Evolutionary conservation across 345 rosid genomes (phyloP), one percentile per base, ranked within the genome.

Genomic region (Kernera saxatilis): DNA sequence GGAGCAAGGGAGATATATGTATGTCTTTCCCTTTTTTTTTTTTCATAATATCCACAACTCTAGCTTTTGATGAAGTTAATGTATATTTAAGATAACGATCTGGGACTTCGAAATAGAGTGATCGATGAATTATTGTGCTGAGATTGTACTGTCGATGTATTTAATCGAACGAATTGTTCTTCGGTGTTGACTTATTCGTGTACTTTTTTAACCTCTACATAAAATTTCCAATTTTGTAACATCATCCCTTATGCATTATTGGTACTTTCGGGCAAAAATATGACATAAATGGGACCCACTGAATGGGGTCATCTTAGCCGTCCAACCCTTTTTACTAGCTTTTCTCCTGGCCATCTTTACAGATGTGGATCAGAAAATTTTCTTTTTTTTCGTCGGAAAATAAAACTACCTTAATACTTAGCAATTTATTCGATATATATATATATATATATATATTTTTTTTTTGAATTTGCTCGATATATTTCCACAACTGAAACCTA

Each of bases 271-370:
- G 51, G 37, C 33, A 48, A 39, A 73, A 36, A 27, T 9, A 45
- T 45, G n/a, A 55, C 29, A 44, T 8, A 1, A 48, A 19, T 54
- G 29, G 71, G 61, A 66, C 67, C 65, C 35, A 21, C 18, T 8
- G 27, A 4, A 17, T 35, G 57, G 64, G 30, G 58, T 56, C 33
- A 35, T 45, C 41, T 55, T 46, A 39, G 67, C 72, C 77, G 53
- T 56, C 77, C 77, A 65, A 36, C 26, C 43, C 25, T 27, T 35
- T 43, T 66, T 48, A 66, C 36, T 60, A 49, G 67, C 67, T 73
- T 73, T 73, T 57, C 52, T 37, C 61, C 67, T 66, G 72, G 44
- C 53, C 29, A 55, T 49, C 72, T 74, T 74, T 74, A 74, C 72
- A 22, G 54, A n/a, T n/a, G n/a, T n/a, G n/a, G n/a, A n/a, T n/a